These are phyloP conservation scores for Linderniella brevidens DNA, from an alignment of 257 asterid species.

Conservation along the genomic window DNA sequence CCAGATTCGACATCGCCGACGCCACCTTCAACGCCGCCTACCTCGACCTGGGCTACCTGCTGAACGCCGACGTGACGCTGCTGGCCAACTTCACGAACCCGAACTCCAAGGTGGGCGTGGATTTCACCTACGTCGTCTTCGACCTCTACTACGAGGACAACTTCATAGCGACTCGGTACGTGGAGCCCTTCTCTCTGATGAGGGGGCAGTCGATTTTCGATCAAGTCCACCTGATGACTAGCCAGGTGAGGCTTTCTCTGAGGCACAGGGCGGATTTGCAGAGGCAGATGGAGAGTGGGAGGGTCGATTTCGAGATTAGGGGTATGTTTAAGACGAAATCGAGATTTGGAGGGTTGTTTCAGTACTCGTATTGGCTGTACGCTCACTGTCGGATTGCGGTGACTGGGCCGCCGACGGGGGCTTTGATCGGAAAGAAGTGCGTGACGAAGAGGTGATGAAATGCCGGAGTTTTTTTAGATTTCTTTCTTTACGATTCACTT, in stretches of 20 bases:
- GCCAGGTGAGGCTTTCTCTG: conserved; percentile 57
- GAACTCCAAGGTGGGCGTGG: conserved; percentile 60
- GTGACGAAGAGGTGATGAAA: conserved; percentile 30
- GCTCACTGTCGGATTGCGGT: conserved; percentile 48
- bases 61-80: conserved; percentile 60
- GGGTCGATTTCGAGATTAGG: conserved; percentile 42
- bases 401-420: conserved; percentile 72
- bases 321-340: conserved; percentile 57
- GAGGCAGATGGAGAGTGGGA: conserved; percentile 45
- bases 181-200: conserved; percentile 40
- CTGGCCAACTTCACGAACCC: conserved; percentile 86
- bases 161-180: conserved; percentile 42
- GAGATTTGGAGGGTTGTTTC: conserved; percentile 48
- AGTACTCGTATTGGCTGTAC: conserved; percentile 56
- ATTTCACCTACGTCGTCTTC: conserved; percentile 41
- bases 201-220: conserved; percentile 40
- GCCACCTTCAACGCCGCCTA: conserved; percentile 78
- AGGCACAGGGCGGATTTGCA: conserved; percentile 28
- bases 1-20: conserved; percentile 58
- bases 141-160: conserved; percentile 37
- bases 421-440: conserved; percentile 46
- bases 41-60: conserved; percentile 78
- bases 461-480: too few relatives aligned
- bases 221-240: conserved; percentile 41
- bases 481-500: too few relatives aligned